Base-by-base conservation (phyloP, 805 yeast species). In the Cyberlindnera meyerae region DNA sequence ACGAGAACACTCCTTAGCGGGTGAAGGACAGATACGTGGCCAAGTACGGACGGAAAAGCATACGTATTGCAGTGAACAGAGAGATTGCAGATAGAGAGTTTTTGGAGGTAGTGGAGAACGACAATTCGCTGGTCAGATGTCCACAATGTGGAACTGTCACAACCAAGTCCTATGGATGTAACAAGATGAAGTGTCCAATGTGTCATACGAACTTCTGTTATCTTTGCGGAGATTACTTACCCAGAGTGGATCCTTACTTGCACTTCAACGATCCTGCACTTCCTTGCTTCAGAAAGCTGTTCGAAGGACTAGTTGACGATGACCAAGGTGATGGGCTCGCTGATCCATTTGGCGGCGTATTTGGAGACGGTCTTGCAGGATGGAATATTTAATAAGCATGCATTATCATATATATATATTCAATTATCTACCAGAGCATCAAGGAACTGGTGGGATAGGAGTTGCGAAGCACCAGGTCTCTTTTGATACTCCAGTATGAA, bases 401-500 rank as follows among this genome's bases (percentile, higher is more conserved):
- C n/a, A n/a, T n/a, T n/a, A n/a, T n/a, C 16, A 17, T 16, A 20
- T 18, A 33, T 14, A 12, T 4, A 29, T 13, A 29, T 18, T 36
- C n/a, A 24, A 11, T 28, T 18, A 26, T 36, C 39, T 2, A 48
- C 43, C 33, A 47, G 24, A 1, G 48, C 27, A 8, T 50, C 51
- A 38, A 77, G 52, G 52, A 85, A 85, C n/a, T 73, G 64, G 47
- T 84, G 88, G 13, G 70, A 61, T 38, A 86, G 60, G 38, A 90
- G 57, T 38, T 79, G 83, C 5, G 71, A 62, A 3, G 97, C 95
- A 33, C 75, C 66, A 0, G 94, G 86, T 48, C 97, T 69, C 53
- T 74, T 71, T 25, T 70, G 69, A 54, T 79, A 82, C 49, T 93
- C 94, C 16, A 83, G 52, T 42, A 81, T 86, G 55, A 93, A 85